These are phyloP conservation scores for Westerdykella aurantiaca DNA, from an alignment of 2,329 filamentous ascomycete species.

Conservation along the genomic window DNA sequence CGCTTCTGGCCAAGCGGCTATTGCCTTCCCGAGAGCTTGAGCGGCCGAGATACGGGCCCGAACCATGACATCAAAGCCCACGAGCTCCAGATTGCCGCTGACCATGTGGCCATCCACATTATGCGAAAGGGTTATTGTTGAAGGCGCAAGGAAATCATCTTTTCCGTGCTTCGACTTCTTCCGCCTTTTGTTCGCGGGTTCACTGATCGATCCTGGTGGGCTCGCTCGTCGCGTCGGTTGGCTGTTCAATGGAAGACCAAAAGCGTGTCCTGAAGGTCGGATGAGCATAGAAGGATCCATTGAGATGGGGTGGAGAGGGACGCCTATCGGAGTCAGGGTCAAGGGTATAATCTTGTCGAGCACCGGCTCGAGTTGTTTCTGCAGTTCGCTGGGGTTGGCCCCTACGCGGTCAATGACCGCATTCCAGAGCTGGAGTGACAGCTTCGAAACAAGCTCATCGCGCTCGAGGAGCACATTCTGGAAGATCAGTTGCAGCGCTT, in stretches of 20 bases:
- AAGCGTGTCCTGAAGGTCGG: slow-evolving; percentile 84
- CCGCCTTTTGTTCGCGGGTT: slow-evolving; percentile 66
- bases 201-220: slow-evolving; percentile 31
- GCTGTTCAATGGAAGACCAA: slow-evolving; percentile 48
- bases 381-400: slow-evolving; percentile 58
- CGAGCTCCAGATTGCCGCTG: slow-evolving; percentile 90
- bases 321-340: slow-evolving; percentile 84
- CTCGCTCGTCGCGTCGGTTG: slow-evolving; percentile 25
- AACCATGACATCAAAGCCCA: slow-evolving; percentile 81
- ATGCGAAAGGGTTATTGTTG: slow-evolving; percentile 59
- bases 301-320: slow-evolving; percentile 81
- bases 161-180: slow-evolving; percentile 76
- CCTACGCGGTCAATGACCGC: slow-evolving; percentile 64
- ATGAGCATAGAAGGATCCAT: slow-evolving; percentile 89
- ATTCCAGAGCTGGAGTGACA: slow-evolving; percentile 83
- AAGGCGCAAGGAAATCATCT: slow-evolving; percentile 48
- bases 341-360: slow-evolving; percentile 77
- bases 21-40: slow-evolving; percentile 76
- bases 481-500: slow-evolving; percentile 80
- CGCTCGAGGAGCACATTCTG: slow-evolving; percentile 94
- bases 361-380: slow-evolving; percentile 66
- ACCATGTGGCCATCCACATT: slow-evolving; percentile 98
- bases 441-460: slow-evolving; percentile 72
- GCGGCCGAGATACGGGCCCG: slow-evolving; percentile 85
- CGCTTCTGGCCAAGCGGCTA: slow-evolving; percentile 65